These are phyloP conservation scores for Coix lacrymajobi DNA, from an alignment of 176 grass and related monocot species.

Conservation along the genomic window DNA sequence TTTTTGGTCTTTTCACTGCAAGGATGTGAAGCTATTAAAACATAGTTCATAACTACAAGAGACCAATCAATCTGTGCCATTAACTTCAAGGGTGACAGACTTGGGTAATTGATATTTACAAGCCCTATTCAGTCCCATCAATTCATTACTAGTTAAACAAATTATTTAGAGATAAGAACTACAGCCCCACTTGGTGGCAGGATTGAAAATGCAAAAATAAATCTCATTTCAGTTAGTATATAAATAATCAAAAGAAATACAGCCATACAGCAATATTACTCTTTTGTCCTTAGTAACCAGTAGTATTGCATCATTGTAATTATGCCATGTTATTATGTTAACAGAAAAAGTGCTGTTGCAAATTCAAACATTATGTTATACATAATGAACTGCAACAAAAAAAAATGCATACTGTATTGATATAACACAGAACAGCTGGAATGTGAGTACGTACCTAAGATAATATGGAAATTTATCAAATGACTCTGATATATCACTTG, in stretches of 20 bases:
- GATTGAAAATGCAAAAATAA: not conserved
- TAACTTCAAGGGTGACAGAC: not conserved
- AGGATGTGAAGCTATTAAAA: slow-evolving; percentile 33
- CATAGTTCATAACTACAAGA: slow-evolving; percentile 24
- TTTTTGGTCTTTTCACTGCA: slow-evolving; percentile 83
- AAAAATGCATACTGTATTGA: not conserved
- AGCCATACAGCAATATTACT: not conserved
- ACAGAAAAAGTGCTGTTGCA: not conserved
- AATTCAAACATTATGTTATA: not conserved
- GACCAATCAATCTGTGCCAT: slow-evolving; percentile 1
- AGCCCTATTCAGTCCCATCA: not conserved
- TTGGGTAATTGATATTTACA: not conserved
- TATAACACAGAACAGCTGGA: not conserved
- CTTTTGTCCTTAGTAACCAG: not conserved
- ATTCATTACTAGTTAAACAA: not conserved
- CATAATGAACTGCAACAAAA: not conserved
- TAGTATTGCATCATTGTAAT: not conserved
- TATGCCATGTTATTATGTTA: not conserved
- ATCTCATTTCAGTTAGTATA: not conserved
- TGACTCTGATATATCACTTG: slow-evolving; percentile 62
- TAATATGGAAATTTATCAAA: slow-evolving; percentile 91
- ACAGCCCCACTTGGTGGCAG: not conserved
- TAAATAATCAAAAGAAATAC: not conserved
- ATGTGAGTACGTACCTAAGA: slow-evolving; percentile 60
- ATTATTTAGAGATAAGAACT: not conserved